These are phyloP conservation scores for Fragosphaeria purpurea DNA, from an alignment of 2,329 filamentous ascomycete genomes.

Conservation along the genomic window DNA sequence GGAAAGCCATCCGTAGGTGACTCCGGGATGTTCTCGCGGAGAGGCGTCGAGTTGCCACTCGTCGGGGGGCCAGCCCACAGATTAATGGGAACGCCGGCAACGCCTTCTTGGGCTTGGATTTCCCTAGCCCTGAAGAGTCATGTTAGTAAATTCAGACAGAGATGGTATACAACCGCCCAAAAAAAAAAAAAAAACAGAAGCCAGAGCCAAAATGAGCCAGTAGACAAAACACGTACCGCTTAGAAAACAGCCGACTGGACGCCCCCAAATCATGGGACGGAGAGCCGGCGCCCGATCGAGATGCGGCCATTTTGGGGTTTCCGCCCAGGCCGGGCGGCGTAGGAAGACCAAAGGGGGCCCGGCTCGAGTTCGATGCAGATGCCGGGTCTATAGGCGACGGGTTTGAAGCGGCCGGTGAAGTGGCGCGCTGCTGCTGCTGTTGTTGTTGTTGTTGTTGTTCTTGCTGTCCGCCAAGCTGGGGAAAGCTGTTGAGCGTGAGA, in stretches of 20 bases:
- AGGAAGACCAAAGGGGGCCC: conserved; percentile 64
- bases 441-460: conserved; percentile 10
- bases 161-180: conserved; percentile 2
- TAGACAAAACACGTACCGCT: conserved; percentile 56
- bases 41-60: conserved; percentile 88
- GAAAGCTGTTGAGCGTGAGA: conserved; percentile 72
- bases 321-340: conserved; percentile 48
- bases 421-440: conserved; percentile 44
- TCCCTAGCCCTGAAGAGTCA: conserved; percentile 62
- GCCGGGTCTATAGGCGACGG: conserved; percentile 61
- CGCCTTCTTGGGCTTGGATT: conserved; percentile 92
- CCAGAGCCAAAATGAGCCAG: conserved; percentile 8
- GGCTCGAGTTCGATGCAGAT: conserved; percentile 46
- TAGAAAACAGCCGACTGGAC: conserved; percentile 73
- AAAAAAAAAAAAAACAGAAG: not conserved
- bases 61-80: conserved; percentile 94
- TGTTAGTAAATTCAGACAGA: too few relatives aligned
- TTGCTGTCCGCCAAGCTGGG: conserved; percentile 47
- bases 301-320: conserved; percentile 47
- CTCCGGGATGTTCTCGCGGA: conserved; percentile 95
- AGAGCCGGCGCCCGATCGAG: conserved; percentile 83
- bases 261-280: conserved; percentile 82
- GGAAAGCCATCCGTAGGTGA: conserved; percentile 94
- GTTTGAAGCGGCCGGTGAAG: conserved; percentile 68
- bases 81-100: conserved; percentile 55